A percentile compares a stretch with the other conserved stretches of the same genome.
These are phyloP conservation scores for Candida bentonensis DNA, from an alignment of 805 yeast genomes.

Conservation along the genomic window DNA sequence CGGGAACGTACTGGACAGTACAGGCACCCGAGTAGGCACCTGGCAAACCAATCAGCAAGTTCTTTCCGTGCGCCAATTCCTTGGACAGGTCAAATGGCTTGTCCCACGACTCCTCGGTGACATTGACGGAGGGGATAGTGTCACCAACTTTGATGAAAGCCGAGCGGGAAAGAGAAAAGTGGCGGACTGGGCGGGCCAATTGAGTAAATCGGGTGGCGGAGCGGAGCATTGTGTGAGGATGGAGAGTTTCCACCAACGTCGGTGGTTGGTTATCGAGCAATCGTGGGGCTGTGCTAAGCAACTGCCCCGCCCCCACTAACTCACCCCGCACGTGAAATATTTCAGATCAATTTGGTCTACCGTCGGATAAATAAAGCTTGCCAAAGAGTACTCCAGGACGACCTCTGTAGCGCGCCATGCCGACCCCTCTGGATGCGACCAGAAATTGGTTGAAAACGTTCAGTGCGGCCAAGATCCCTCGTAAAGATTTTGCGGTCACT, in stretches of 20 bases:
- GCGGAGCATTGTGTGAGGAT: slow-evolving; percentile 1
- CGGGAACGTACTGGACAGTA: slow-evolving; percentile 58
- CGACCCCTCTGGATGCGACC: no score
- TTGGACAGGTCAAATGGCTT: slow-evolving; percentile 42
- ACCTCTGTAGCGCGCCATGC: no score
- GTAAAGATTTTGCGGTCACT: slow-evolving; percentile 27
- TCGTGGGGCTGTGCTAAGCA: neutral
- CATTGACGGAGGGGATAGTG: slow-evolving; percentile 40
- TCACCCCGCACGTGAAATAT: neutral
- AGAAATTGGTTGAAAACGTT: slow-evolving; percentile 30
- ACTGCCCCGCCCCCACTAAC: neutral
- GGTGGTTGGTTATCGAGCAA: neutral
- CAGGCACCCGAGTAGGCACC: slow-evolving; percentile 80
- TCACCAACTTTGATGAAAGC: slow-evolving; percentile 43
- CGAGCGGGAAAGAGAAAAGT: slow-evolving; percentile 10
- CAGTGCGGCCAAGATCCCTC: slow-evolving; percentile 28
- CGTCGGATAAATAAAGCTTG: no score
- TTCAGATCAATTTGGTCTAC: no score
- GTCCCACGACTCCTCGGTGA: slow-evolving; percentile 51
- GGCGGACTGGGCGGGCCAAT: slow-evolving; percentile 9
- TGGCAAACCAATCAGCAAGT: slow-evolving; percentile 46
- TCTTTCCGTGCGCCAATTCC: slow-evolving; percentile 32
- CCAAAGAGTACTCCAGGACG: no score
- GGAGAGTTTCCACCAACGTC: neutral
- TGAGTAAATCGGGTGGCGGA: neutral